These are phyloP conservation scores for Dissophora globulifera DNA, from an alignment of 192 early-diverging fungal genomes.

Conservation along the genomic window DNA sequence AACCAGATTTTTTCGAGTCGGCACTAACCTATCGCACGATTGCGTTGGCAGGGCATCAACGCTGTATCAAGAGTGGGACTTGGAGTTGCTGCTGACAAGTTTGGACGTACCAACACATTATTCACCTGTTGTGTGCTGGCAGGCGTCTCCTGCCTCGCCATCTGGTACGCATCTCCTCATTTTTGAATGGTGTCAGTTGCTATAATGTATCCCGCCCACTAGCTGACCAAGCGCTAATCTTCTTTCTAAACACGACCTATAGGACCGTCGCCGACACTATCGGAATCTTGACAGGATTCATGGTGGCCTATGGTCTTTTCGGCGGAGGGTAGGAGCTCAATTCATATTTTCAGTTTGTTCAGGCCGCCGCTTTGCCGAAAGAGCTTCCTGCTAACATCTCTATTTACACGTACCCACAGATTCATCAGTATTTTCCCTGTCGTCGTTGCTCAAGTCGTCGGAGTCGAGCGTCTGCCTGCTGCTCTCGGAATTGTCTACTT, in stretches of 20 bases:
- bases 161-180: constrained; percentile 48
- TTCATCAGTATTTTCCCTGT: constrained; percentile 62
- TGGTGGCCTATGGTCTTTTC: constrained; percentile 58
- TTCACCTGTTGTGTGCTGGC: constrained; percentile 54
- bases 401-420: constrained; percentile 1
- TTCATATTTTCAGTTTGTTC: constrained; percentile 29
- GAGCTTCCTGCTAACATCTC: too few species aligned
- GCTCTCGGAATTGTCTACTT: constrained; percentile 59
- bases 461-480: constrained; percentile 54
- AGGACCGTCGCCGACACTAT: constrained; percentile 34
- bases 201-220: too few species aligned
- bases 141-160: constrained; percentile 54
- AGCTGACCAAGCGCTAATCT: not conserved
- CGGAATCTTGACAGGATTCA: constrained; percentile 50
- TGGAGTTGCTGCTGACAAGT: constrained; percentile 56
- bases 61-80: constrained; percentile 55
- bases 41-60: constrained; percentile 39
- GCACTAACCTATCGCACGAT: too few species aligned
- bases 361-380: constrained; percentile 6
- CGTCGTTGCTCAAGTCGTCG: constrained; percentile 62
- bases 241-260: not conserved
- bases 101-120: constrained; percentile 56
- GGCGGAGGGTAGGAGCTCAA: constrained; percentile 52
- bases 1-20: too few species aligned
- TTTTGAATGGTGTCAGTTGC: too few species aligned